phyloP scores from a whole-genome alignment of 2,329 filamentous ascomycete species.

The Fusarium austroafricanum region DNA sequence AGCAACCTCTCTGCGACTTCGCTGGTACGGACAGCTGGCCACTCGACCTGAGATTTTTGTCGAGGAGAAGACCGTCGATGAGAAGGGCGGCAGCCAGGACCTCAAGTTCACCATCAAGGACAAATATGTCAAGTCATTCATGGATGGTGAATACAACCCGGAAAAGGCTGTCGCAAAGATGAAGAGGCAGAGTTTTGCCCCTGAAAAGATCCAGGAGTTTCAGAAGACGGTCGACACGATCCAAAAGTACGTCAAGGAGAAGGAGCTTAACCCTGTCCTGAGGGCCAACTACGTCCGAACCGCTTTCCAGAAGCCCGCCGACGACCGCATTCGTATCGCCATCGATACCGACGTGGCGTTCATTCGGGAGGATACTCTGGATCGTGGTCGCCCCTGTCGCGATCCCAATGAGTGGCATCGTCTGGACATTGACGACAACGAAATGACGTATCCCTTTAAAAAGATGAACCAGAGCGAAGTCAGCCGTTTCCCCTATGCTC shows the following conservation, averaged over 20 bases:
- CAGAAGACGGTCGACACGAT: slow-evolving; percentile 80
- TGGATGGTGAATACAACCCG: slow-evolving; percentile 89
- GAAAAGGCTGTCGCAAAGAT: slow-evolving; percentile 92
- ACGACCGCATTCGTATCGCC: slow-evolving; percentile 89
- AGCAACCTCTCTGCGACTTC: slow-evolving; percentile 83
- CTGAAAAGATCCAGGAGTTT: slow-evolving; percentile 74
- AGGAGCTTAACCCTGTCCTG: slow-evolving; percentile 83
- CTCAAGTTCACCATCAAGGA: slow-evolving; percentile 88
- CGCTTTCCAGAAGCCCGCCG: slow-evolving; percentile 94
- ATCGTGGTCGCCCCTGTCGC: slow-evolving; percentile 85
- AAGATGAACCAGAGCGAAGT: slow-evolving; percentile 92
- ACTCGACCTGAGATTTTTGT: slow-evolving; percentile 83
- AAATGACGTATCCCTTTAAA: slow-evolving; percentile 88
- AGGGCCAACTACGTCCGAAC: slow-evolving; percentile 94
- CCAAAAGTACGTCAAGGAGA: slow-evolving; percentile 81
- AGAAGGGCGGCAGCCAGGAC: slow-evolving; percentile 82
- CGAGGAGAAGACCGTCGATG: slow-evolving; percentile 88
- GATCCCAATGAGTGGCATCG: slow-evolving; percentile 92
- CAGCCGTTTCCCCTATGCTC: slow-evolving; percentile 87
- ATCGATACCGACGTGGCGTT: slow-evolving; percentile 94
- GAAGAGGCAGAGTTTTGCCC: slow-evolving; percentile 77
- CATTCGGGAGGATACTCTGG: slow-evolving; percentile 82
- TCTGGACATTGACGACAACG: slow-evolving; percentile 83
- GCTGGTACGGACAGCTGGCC: slow-evolving; percentile 90
- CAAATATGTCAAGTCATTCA: slow-evolving; percentile 90